These are phyloP conservation scores for Aspergillus ustus DNA, from an alignment of 2,329 filamentous ascomycete genomes.

Conservation along the genomic window DNA sequence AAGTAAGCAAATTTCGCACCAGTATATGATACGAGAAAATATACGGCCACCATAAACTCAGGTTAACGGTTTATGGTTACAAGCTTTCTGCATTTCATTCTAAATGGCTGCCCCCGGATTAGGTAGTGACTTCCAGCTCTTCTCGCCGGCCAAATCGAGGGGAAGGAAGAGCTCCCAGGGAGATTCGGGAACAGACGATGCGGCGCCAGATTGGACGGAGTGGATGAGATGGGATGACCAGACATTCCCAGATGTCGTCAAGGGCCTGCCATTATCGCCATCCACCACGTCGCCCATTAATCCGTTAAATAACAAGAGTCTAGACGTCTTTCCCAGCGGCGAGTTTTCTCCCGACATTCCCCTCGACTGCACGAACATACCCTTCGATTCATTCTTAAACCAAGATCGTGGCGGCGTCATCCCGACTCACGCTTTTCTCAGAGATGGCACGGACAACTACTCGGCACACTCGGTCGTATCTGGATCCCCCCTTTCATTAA, in stretches of 20 bases:
- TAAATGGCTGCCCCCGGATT: constrained; percentile 32
- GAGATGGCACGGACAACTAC: constrained; percentile 14
- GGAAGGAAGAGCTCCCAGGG: constrained; percentile 26
- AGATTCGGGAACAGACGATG: constrained; percentile 31
- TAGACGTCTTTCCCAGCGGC: constrained; percentile 23
- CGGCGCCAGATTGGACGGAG: constrained; percentile 49
- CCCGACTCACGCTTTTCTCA: constrained; percentile 12
- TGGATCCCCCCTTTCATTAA: constrained; percentile 32
- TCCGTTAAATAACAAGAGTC: constrained; percentile 28
- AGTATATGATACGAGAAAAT: constrained; percentile 1
- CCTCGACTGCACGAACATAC: constrained; percentile 36
- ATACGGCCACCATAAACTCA: constrained; percentile 7
- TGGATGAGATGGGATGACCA: constrained; percentile 53
- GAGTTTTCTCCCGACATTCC: constrained; percentile 39
- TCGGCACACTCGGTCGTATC: constrained; percentile 26
- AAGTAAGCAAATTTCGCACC: constrained; percentile 1
- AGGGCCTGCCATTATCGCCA: constrained; percentile 31
- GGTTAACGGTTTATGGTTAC: constrained; percentile 22
- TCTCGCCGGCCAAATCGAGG: constrained; percentile 31
- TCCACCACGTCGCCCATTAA: constrained; percentile 34
- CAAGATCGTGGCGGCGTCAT: constrained; percentile 13
- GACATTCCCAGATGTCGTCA: constrained; percentile 33
- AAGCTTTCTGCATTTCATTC: constrained; percentile 22
- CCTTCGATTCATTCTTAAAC: constrained; percentile 25
- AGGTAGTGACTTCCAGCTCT: constrained; percentile 41